Conservation (phyloP, 2,329 filamentous ascomycete genomes). For the Colletotrichum acutatum region DNA sequence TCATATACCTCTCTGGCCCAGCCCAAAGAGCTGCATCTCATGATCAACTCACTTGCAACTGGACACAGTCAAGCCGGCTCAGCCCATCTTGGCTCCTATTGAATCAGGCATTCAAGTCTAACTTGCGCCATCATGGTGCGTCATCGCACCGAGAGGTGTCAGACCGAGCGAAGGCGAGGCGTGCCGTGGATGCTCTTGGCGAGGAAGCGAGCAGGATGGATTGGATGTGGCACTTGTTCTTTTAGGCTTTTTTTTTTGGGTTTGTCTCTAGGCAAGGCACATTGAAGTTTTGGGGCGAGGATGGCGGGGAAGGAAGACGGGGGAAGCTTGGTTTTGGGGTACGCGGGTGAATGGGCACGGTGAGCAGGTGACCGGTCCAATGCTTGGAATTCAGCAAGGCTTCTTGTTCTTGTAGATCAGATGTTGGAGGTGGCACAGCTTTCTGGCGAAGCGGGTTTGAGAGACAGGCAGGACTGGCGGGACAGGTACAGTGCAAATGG, state of each 20-base stretch:
- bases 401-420: not conserved
- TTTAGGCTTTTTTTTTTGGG: not conserved
- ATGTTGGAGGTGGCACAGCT: not conserved
- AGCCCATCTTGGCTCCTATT: not conserved
- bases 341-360: not conserved
- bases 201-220: not conserved
- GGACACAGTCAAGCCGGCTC: not conserved
- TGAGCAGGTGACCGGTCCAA: not conserved
- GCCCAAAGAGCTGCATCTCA: not conserved
- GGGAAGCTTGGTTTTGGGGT: not conserved
- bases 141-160: slow-evolving; percentile 26
- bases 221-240: not conserved
- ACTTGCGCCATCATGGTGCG: slow-evolving; percentile 14
- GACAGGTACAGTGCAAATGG: not conserved
- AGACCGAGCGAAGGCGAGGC: slow-evolving; percentile 31
- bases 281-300: not conserved
- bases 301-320: not conserved
- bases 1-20: not conserved
- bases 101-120: not conserved
- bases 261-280: not conserved
- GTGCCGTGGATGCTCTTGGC: slow-evolving; percentile 26
- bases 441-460: not conserved
- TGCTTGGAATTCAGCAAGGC: not conserved
- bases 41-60: not conserved
- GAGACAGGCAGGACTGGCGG: not conserved